phyloP scores from a whole-genome alignment of 768 basidiomycete species.

The Pluteus cervinus region DNA sequence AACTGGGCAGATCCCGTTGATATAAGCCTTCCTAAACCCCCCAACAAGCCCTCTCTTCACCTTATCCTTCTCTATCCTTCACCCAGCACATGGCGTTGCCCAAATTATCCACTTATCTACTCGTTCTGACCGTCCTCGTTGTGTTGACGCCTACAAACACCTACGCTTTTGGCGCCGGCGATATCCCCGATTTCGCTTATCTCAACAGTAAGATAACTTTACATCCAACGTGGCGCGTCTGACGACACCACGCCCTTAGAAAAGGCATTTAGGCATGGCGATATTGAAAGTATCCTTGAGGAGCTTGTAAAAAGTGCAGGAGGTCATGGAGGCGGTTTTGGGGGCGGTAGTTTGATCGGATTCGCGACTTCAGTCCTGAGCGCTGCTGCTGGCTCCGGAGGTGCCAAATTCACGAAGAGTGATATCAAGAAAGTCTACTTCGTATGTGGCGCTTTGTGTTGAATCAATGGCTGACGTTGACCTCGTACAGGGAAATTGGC shows the following conservation, averaged over 20 bases:
- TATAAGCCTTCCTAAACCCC: background rate
- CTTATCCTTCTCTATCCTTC: background rate
- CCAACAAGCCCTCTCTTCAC: background rate
- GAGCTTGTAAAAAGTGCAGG: constrained; percentile 53
- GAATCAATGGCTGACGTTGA: background rate
- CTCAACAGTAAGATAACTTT: constrained; percentile 40
- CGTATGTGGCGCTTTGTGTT: constrained; percentile 24
- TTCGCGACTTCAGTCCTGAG: constrained; percentile 42
- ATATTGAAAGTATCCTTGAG: constrained; percentile 65
- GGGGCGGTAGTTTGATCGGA: constrained; percentile 43
- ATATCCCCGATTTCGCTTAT: constrained; percentile 69
- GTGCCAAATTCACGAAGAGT: constrained; percentile 53
- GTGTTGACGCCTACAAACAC: constrained; percentile 38
- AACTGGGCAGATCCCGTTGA: too few relatives aligned
- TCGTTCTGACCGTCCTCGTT: constrained; percentile 31
- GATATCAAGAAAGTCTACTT: constrained; percentile 70
- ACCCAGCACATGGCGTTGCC: constrained; percentile 20
- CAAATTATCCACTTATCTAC: constrained; percentile 21
- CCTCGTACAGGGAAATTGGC: constrained; percentile 51
- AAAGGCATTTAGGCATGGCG: constrained; percentile 73
- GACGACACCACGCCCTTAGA: constrained; percentile 22
- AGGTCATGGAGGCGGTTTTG: constrained; percentile 31
- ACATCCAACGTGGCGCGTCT: too few relatives aligned
- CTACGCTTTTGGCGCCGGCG: constrained; percentile 57
- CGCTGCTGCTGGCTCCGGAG: constrained; percentile 39